Evolutionary conservation across 345 rosid genomes (phyloP), one percentile per base, ranked within the genome.

Genomic region (Brassica nigra): DNA sequence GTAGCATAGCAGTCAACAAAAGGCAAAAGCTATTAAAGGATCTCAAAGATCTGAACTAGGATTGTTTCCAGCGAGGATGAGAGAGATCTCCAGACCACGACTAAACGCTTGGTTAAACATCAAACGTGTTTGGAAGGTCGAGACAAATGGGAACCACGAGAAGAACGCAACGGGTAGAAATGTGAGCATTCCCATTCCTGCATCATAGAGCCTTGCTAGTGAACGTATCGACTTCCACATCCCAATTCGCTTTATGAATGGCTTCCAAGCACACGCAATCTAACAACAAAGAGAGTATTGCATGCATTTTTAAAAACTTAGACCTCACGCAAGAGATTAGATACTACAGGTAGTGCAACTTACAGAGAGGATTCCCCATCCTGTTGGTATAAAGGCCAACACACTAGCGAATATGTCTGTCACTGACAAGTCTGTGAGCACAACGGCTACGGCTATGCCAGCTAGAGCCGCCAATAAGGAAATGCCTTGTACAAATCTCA

Each of bases 231-330:
- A 95, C 57, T 92, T 95, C 97, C 99, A 95, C 78, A 92, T 76
- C 18, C 97, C 90, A 16, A 92, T 49, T 78, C 33, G 85, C 85
- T 91, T 95, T 62, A 91, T 75, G 83, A 91, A 8, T 11, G 97
- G 98, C 85, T 90, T 95, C 97, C 99, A 95, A 58, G 97, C 97
- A 29, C 89, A 85, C 11, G 97, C 99, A 66, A 95, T 91, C 97
- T 94, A 39, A 90, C 59, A 82, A 34, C 54, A 81, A 66, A 66
- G 5, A 78, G 47, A 9, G 47, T 30, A 52, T 49, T 44, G 8
- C 39, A 18, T 44, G 8, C 39, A 18, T 18, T 16, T 7, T 78
- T 16, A 39, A 39, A 66, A 2, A 68, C n/a, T 34, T 12, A 55
- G 44, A 5, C 63, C 27, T 39, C 47, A 39, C 29, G 47, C 71